Evolutionary conservation across 192 early-diverging fungal species (phyloP).

Genomic region (Coemansia sp.): DNA sequence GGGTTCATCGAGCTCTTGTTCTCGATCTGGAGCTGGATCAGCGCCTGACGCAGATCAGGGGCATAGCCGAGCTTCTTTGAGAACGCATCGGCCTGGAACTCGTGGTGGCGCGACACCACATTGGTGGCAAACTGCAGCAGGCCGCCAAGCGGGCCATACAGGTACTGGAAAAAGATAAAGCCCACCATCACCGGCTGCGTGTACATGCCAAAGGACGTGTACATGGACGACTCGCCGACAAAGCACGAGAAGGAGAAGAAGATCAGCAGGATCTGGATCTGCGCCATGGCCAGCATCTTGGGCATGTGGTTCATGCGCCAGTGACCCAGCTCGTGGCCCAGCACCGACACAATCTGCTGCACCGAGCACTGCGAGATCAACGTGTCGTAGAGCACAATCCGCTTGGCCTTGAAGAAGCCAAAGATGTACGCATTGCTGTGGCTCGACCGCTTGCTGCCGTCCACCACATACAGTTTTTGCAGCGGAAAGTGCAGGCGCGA

Average conservation of each 20-base stretch:
- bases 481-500: conserved; percentile 80
- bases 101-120: conserved; percentile 74
- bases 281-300: conserved; percentile 63
- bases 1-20: conserved; percentile 84
- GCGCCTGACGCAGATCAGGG: conserved; percentile 59
- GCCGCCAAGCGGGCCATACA: conserved; percentile 76
- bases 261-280: conserved; percentile 69
- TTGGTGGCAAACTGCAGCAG: conserved; percentile 71
- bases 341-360: conserved; percentile 87
- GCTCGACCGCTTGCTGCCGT: conserved; percentile 82
- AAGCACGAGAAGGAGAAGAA: conserved; percentile 76
- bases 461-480: conserved; percentile 92
- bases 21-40: conserved; percentile 88
- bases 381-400: conserved; percentile 93
- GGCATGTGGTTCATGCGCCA: conserved; percentile 85
- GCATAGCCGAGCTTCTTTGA: conserved; percentile 80
- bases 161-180: conserved; percentile 83
- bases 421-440: conserved; percentile 98
- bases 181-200: conserved; percentile 78
- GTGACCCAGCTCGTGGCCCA: conserved; percentile 97
- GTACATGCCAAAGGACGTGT: conserved; percentile 80
- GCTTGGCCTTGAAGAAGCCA: conserved; percentile 94
- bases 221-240: conserved; percentile 68
- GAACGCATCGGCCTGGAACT: conserved; percentile 91
- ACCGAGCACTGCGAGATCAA: conserved; percentile 74